Evolutionary conservation across 148 eudicot species (phyloP).

Genomic region (Dianthus caryophyllus): DNA sequence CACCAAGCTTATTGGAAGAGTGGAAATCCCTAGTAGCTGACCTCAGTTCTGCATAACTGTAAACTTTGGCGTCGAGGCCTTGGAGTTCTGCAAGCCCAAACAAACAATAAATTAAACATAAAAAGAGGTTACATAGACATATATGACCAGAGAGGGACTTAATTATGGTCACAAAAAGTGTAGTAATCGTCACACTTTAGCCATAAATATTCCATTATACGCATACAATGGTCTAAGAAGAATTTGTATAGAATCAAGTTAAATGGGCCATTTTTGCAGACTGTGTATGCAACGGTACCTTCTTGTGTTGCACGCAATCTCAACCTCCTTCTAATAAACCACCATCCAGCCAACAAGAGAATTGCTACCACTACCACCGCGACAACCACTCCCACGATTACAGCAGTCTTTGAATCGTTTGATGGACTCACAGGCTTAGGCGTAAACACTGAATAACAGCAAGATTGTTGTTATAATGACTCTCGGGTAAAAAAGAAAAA

Average conservation of each 20-base stretch:
- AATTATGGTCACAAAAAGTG: too few species aligned
- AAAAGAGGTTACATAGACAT: not conserved
- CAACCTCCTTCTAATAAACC: constrained; percentile 40
- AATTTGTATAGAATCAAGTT: not conserved
- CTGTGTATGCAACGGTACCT: constrained; percentile 31
- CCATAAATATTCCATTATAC: too few species aligned
- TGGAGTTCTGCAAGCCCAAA: constrained; percentile 42
- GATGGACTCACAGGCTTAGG: constrained; percentile 29
- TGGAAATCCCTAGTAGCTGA: constrained; percentile 50
- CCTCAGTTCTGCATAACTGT: constrained; percentile 58
- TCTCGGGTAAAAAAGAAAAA: not conserved
- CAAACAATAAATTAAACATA: not conserved
- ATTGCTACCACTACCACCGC: constrained; percentile 41
- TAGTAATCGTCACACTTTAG: too few species aligned
- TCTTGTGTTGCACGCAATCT: constrained; percentile 33
- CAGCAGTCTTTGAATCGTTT: constrained; percentile 33
- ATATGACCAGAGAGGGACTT: not conserved
- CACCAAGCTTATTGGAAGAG: constrained; percentile 36
- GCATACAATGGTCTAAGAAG: not conserved
- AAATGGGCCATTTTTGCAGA: not conserved
- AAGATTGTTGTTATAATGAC: not conserved
- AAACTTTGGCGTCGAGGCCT: constrained; percentile 61
- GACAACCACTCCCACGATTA: constrained; percentile 64
- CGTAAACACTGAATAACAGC: constrained; percentile 52
- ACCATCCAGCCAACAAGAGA: constrained; percentile 36